Percentiles rank a stretch among this genome's conserved stretches.
These are phyloP conservation scores for Entomophthora muscae DNA, from an alignment of 371 early-diverging fungal genomes.

Conservation along the genomic window DNA sequence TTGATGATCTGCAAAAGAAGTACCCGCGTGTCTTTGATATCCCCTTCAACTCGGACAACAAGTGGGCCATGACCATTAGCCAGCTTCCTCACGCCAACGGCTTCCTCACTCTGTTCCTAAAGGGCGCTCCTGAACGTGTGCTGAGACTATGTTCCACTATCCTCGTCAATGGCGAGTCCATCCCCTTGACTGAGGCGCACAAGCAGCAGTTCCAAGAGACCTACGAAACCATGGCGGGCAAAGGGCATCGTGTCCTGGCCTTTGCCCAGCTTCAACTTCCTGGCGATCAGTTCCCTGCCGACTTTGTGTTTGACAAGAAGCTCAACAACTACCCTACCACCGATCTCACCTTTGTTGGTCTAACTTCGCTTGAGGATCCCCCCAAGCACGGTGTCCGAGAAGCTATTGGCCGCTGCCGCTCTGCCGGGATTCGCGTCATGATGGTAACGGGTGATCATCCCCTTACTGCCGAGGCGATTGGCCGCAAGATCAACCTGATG, in stretches of 20 bases:
- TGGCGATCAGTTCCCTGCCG: constrained; percentile 40
- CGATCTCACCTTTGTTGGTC: constrained; percentile 64
- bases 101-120: constrained; percentile 51
- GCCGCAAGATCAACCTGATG: constrained; percentile 82
- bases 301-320: constrained; percentile 51
- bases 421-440: constrained; percentile 84
- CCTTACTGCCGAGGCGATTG: constrained; percentile 69
- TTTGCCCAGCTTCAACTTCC: constrained; percentile 62
- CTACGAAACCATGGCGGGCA: constrained; percentile 69
- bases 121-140: constrained; percentile 91
- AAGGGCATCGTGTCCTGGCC: constrained; percentile 88
- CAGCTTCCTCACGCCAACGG: constrained; percentile 44
- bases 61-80: constrained; percentile 85
- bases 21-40: constrained; percentile 85
- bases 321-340: constrained; percentile 49
- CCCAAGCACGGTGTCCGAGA: constrained; percentile 94
- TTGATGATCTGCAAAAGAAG: constrained; percentile 35
- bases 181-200: constrained; percentile 40
- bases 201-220: constrained; percentile 36
- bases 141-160: constrained; percentile 53
- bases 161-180: constrained; percentile 22
- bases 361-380: constrained; percentile 79
- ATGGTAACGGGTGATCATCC: constrained; percentile 97
- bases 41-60: constrained; percentile 89
- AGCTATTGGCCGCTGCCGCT: constrained; percentile 79